A percentile compares a stretch with the other conserved stretches of the same genome.
Conservation (phyloP, 2,329 filamentous ascomycete genomes). For the Botrytis tulipae region DNA sequence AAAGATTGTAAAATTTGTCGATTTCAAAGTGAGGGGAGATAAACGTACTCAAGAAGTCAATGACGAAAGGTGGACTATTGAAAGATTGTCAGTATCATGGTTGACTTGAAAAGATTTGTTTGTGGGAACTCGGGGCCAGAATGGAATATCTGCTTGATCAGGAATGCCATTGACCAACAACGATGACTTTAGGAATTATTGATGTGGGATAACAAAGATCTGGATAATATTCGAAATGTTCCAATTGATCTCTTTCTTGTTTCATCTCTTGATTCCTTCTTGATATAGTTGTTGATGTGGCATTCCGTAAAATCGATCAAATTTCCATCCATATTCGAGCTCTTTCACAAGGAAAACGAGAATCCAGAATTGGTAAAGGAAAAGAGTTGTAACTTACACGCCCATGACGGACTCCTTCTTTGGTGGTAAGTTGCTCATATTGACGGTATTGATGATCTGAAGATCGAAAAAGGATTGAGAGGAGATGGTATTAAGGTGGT, state of each 20-base stretch:
- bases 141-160: constrained; percentile 25
- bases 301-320: neutral
- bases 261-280: neutral
- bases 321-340: constrained; percentile 29
- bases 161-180: constrained; percentile 30
- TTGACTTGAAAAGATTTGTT: constrained; percentile 21
- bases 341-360: constrained; percentile 5
- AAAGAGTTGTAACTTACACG: constrained; percentile 55
- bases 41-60: constrained; percentile 97
- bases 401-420: constrained; percentile 60
- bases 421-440: constrained; percentile 50
- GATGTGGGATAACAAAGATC: constrained; percentile 3
- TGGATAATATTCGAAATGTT: neutral
- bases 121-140: constrained; percentile 6
- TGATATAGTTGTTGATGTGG: neutral
- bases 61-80: constrained; percentile 76
- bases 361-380: neutral
- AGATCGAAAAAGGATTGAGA: constrained; percentile 52
- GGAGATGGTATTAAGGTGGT: constrained; percentile 50
- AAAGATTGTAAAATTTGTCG: constrained; percentile 23
- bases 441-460: constrained; percentile 40
- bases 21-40: constrained; percentile 25
- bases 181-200: constrained; percentile 22
- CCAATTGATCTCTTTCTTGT: neutral
- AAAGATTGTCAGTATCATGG: constrained; percentile 30